Evolutionary conservation across 345 rosid species (phyloP), one percentile per base, ranked within the genome.

Genomic region (Iberis pinnata): DNA sequence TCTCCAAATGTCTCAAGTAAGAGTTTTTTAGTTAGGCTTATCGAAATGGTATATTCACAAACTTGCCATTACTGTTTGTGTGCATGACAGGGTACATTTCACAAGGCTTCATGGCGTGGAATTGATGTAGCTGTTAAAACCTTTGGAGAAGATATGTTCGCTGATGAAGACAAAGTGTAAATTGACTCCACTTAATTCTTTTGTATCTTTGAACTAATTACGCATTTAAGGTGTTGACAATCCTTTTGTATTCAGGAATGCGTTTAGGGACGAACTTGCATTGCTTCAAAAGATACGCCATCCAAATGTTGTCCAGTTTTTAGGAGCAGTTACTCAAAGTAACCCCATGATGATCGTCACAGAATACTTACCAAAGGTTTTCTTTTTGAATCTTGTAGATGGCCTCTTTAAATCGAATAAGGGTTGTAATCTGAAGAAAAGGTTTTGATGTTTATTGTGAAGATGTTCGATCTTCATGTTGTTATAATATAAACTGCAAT

Each of bases 271-370:
- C 49, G 92, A 87, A 72, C 92, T 87, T 43, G 73, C 78, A 4
- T 74, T 87, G 61, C 83, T 87, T 72, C 92, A 87, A 71, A 87
- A 79, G 79, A 70, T 83, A 61, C 88, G 85, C 18, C 92, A 81
- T 70, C 96, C 92, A 13, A 87, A 83, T 68, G 87, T 87, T 49
- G 96, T 87, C 42, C 96, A 83, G 72, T 87, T 87, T 73, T 41
- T 83, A 60, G 89, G 92, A 52, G 96, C 96, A 63, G 89, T 87
- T 43, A 87, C 96, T 26, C 92, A 87, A 63, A 79, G 89, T 68
- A 79, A 77, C 64, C 92, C 89, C 11, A 87, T 87, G 96, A 81
- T 81, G 81, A 83, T 83, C 56, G 83, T 87, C 64, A 87, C 92
- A 8, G 92, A 87, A 44, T 87, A 75, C 73, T 68, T 83, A 65